Base-by-base conservation (phyloP, 352 stramenopile genomes). In the Peronospora tabacina region DNA sequence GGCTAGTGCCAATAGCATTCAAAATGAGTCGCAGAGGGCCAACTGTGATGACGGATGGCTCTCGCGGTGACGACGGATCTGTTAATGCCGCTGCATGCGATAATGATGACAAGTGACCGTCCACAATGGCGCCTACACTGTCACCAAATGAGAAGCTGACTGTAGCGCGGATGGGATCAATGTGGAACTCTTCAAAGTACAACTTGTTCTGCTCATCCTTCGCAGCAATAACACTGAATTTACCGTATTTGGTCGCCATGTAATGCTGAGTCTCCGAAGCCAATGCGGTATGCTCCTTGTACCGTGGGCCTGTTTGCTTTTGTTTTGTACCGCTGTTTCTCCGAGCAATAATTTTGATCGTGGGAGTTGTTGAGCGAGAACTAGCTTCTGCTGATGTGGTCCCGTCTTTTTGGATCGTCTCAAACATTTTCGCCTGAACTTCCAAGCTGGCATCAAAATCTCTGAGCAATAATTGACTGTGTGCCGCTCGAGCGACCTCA, bases 101-200 rank as follows among this genome's bases (percentile, higher is more conserved):
- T 40, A 73, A 38, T 13, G 44, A 64, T 16, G 67, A 63, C 22
- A 71, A 62, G 5, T 84, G 70, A 5, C 75, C 72, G 29, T 86
- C 77, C 12, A 76, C 64, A 49, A 88, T 86, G 6, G 75, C 75
- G 7, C 73, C 66, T 42, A 65, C 76, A 37, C 66, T 84, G 28
- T 80, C 72, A 26, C 78, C 81, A 37, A 89, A 89, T 34, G 83
- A 84, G 43, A 92, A 94, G 46, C 83, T 94, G 35, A 94, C 72
- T 1, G 77, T 90, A 22, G 80, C 81, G 28, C 74, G 65, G 41
- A 94, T 94, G 11, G 78, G 68, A 26, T 87, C 75, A 50, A 94
- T 89, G 42, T 86, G 67, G 45, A 94, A 92, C 57, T 92, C 82
- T 71, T 94, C 84, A 33, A 94, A 93, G 58, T 94, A 94, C 8